Evolutionary conservation across 1,139 yeast species (phyloP).

Genomic region (Citeromyces siamensis): DNA sequence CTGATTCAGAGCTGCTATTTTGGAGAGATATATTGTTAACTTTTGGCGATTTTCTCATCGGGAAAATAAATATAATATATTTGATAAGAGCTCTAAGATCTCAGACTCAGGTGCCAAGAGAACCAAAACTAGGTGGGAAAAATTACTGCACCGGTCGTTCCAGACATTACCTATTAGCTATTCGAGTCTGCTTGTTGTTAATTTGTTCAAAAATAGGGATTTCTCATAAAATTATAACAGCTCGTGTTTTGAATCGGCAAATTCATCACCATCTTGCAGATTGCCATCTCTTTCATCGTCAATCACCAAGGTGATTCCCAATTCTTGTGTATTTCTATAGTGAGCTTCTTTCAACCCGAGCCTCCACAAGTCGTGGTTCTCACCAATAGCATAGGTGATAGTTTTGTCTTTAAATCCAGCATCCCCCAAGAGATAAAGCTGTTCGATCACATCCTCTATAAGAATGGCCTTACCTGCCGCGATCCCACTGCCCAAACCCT

Average conservation of each 20-base stretch:
- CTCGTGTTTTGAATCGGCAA: constrained; percentile 1
- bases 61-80: no score
- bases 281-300: constrained; percentile 2
- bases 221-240: neutral
- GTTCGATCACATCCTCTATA: constrained; percentile 73
- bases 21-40: neutral
- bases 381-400: constrained; percentile 53
- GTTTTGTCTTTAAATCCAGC: constrained; percentile 30
- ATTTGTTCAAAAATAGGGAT: no score
- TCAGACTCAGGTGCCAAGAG: no score
- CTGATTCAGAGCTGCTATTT: neutral
- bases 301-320: neutral
- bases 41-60: neutral
- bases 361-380: constrained; percentile 68
- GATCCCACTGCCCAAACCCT: constrained; percentile 63
- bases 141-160: no score
- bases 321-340: neutral
- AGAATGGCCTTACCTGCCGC: constrained; percentile 73
- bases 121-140: no score
- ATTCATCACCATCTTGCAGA: neutral
- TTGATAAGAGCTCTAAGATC: no score
- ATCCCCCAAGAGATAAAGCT: constrained; percentile 37
- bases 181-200: no score
- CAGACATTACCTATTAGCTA: no score
- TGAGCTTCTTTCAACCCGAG: constrained; percentile 16